Evolutionary conservation across 2,329 filamentous ascomycete genomes (phyloP), one percentile per base, ranked within the genome.

Genomic region (Cytospora piceicola): DNA sequence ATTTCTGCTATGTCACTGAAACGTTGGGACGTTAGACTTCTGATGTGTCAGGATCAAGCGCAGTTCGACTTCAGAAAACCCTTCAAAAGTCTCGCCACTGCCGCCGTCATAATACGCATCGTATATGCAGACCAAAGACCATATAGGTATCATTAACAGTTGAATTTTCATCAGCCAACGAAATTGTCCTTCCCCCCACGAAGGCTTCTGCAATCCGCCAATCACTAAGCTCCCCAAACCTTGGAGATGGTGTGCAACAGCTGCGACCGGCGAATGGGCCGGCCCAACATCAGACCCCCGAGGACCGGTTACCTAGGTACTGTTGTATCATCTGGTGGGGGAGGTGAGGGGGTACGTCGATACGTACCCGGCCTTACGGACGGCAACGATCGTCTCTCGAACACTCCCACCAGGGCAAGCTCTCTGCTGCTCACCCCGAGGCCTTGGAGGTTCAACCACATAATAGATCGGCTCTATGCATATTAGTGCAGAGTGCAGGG

Each of bases 61-160:
- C 7, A 46, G n/a, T 46, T 46, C 4, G n/a, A n/a, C n/a, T 11
- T 46, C 20, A 2, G 5, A 20, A 42, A 20, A 20, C 39, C 39
- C 39, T 42, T 20, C 39, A 42, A 17, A 20, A 20, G 14, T 46
- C 53, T 63, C 39, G 60, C 60, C 60, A 63, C 60, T 39, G 51
- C 34, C 39, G 60, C 60, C 29, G 53, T 51, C 60, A 57, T 51
- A 56, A n/a, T 20, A 20, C 49, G 54, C 32, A 8, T 53, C 32
- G 58, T 53, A 53, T 36, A 46, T 61, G 58, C 46, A 61, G 32
- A 34, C 12, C 39, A 24, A 24, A 52, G 20, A 53, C 30, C 20
- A 56, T 22, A 14, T 56, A 15, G 14, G 4, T n/a, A 22, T 39
- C 49, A 49, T 20, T 17, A 53, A 54, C 6, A 29, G 17, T 32